Evolutionary conservation across 2,329 filamentous ascomycete species (phyloP), one percentile per base, ranked within the genome.

Genomic region (Diaporthe citrichinensis): DNA sequence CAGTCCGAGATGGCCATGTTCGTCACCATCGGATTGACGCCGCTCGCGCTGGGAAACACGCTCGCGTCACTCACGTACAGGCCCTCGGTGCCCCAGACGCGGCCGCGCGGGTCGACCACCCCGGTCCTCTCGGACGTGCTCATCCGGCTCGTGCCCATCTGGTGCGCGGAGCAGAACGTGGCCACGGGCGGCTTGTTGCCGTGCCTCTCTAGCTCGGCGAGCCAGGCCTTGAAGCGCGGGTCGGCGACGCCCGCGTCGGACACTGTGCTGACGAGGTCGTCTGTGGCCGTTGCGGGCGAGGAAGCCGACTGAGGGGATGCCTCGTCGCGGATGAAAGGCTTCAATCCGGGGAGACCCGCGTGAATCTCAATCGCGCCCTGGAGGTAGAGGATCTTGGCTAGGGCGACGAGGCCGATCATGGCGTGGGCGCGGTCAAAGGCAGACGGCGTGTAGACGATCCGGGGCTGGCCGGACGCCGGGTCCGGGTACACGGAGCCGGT

Each of bases 1-100:
- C 89, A 90, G 80, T 93, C 89, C 74, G 89, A 86, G 79, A 93
- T 88, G 2, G 89, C 90, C 93, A 95, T 94, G 74, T 87, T 89
- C 39, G 93, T 94, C 71, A 94, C 86, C 93, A 95, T 95, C 23
- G 93, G 93, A 81, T 95, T 95, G 39, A 95, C 93, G 1, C 93
- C 93, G 81, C 90, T 93, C 20, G 93, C 92, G 74, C 89, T 92
- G 1, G 92, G 93, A 76, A 95, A 93, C 20, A 94, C 90, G 81
- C 91, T 94, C 71, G 92, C 90, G 82, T 95, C 93, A 12, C 90
- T 90, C 36, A 95, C 89, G 80, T 90, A 94, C 78, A 95, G 80
- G 1, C 88, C 89, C 79, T 91, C 85, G 0, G 85, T 87, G 1
- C 89, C 92, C 92, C 92, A 95, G 14, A 94, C 89, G 77, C 81